Conservation (phyloP, 192 early-diverging fungal species). For the Backusella luteola region DNA sequence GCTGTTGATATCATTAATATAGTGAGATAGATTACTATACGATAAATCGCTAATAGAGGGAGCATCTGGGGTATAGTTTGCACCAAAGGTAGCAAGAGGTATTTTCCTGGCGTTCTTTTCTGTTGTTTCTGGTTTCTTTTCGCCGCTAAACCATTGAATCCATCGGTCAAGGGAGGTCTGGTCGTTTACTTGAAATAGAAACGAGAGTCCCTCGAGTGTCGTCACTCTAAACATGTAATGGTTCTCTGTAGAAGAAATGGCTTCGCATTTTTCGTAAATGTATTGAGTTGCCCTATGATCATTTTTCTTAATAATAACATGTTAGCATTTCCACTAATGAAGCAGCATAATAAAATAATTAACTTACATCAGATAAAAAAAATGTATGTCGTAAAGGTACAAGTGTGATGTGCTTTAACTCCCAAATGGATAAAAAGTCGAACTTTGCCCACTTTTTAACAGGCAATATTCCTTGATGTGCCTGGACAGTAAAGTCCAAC, state of each 20-base stretch:
- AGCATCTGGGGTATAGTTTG: background rate
- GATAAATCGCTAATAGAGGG: background rate
- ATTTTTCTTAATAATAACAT: background rate
- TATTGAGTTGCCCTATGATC: constrained; percentile 1
- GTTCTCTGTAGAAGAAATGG: background rate
- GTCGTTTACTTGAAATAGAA: constrained; percentile 32
- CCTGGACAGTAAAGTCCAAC: constrained; percentile 11
- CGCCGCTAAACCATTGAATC: constrained; percentile 25
- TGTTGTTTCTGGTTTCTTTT: background rate
- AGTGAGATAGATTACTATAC: background rate
- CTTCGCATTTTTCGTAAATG: constrained; percentile 13
- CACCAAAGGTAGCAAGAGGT: constrained; percentile 1
- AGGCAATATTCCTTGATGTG: constrained; percentile 26
- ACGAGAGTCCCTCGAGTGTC: background rate
- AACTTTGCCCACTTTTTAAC: constrained; percentile 21
- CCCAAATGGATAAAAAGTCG: constrained; percentile 30
- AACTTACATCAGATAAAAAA: constrained; percentile 26
- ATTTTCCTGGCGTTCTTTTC: background rate
- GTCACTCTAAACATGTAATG: constrained; percentile 20
- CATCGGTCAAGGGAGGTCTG: constrained; percentile 18
- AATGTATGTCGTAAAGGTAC: constrained; percentile 22
- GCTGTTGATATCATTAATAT: background rate
- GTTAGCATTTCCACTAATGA: background rate
- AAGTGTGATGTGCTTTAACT: constrained; percentile 28
- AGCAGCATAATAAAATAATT: background rate